Evolutionary conservation across 345 rosid species (phyloP).

Genomic region (Mercurialis annua): DNA sequence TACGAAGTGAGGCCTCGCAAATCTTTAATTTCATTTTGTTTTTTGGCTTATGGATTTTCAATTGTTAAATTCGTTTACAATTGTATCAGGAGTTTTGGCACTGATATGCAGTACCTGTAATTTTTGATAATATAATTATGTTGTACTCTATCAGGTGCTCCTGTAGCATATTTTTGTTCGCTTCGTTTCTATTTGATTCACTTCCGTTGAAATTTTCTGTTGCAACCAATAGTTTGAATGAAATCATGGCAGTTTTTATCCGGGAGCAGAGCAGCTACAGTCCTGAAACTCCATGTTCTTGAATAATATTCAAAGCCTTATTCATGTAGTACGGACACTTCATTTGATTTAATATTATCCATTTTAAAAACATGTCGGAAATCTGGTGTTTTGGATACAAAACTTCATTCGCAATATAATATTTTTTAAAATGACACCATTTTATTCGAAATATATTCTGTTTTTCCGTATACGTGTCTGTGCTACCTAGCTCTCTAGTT

Average conservation of each 20-base stretch:
- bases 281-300: no score
- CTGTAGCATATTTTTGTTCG: conserved; percentile 17
- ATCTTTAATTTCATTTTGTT: conserved; percentile 21
- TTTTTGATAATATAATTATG: conserved; percentile 33
- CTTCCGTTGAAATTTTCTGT: background rate
- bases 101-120: conserved; percentile 41
- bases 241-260: no score
- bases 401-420: no score
- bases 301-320: no score
- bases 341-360: background rate
- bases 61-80: conserved; percentile 25
- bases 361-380: no score
- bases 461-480: no score
- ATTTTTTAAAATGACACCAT: no score
- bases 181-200: background rate
- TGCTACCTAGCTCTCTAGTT: no score
- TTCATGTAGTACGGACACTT: background rate
- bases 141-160: conserved; percentile 20
- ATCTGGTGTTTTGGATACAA: no score
- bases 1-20: conserved; percentile 35
- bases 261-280: no score
- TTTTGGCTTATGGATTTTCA: conserved; percentile 21
- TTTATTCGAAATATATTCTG: no score
- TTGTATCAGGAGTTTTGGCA: conserved; percentile 29
- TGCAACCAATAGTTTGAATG: background rate